These are phyloP conservation scores for Geranium incanum DNA, from an alignment of 441 rosid genomes.

Conservation along the genomic window DNA sequence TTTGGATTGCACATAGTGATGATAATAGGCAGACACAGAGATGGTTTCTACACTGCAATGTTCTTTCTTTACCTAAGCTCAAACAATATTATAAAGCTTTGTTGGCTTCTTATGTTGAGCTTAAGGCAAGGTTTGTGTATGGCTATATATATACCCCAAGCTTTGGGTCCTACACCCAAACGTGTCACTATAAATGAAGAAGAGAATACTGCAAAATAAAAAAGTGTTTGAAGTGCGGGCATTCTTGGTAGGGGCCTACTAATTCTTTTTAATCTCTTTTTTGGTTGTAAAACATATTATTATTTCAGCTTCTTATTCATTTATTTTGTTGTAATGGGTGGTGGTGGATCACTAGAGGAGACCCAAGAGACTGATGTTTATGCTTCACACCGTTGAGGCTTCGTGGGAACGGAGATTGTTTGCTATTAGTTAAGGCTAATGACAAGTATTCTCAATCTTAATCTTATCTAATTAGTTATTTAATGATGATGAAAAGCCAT, in stretches of 20 bases:
- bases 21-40: conserved; percentile 13
- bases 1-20: conserved; percentile 49
- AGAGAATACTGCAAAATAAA: not conserved
- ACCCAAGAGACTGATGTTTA: not conserved
- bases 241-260: not conserved
- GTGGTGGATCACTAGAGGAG: not conserved
- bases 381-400: not conserved
- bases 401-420: not conserved
- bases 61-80: not conserved
- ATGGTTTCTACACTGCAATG: not conserved
- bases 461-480: not conserved
- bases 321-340: not conserved
- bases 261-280: too few relatives aligned
- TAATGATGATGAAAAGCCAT: not conserved
- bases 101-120: not conserved
- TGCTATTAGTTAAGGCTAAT: not conserved
- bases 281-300: too few relatives aligned
- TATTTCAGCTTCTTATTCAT: too few relatives aligned
- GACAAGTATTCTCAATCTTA: not conserved
- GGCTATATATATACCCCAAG: not conserved
- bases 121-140: not conserved
- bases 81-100: not conserved
- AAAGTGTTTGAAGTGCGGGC: not conserved
- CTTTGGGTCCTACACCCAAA: not conserved
- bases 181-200: not conserved